phyloP scores from a whole-genome alignment of 2,329 filamentous ascomycete species.

The Botrytis squamosa region DNA sequence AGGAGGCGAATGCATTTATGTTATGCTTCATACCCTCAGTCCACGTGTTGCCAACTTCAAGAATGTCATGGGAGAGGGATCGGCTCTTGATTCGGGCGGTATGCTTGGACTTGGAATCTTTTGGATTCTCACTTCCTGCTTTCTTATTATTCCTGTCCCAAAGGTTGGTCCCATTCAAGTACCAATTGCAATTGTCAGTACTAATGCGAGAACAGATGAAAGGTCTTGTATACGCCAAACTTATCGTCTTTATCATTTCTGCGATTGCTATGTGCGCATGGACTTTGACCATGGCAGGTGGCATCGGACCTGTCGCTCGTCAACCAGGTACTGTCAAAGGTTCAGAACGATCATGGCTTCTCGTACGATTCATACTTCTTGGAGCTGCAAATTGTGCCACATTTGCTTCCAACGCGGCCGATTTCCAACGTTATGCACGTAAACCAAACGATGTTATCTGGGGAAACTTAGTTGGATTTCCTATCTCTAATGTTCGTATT shows the following conservation, averaged over 20 bases:
- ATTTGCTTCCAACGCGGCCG: slow-evolving; percentile 44
- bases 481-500: slow-evolving; percentile 38
- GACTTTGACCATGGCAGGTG: slow-evolving; percentile 41
- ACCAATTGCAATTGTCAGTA: slow-evolving; percentile 23
- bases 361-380: slow-evolving; percentile 42
- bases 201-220: slow-evolving; percentile 35
- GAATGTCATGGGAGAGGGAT: slow-evolving; percentile 43
- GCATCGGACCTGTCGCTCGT: slow-evolving; percentile 34
- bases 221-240: slow-evolving; percentile 40
- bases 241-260: slow-evolving; percentile 42
- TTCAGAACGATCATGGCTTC: slow-evolving; percentile 41
- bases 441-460: slow-evolving; percentile 44
- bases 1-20: slow-evolving; percentile 41
- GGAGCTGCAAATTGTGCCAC: slow-evolving; percentile 41
- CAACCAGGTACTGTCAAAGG: slow-evolving; percentile 40
- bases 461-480: slow-evolving; percentile 45
- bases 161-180: slow-evolving; percentile 30
- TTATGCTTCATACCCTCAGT: slow-evolving; percentile 46
- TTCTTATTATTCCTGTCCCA: slow-evolving; percentile 42
- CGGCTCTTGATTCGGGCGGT: slow-evolving; percentile 43
- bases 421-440: slow-evolving; percentile 46
- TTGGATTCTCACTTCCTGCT: slow-evolving; percentile 44
- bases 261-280: slow-evolving; percentile 44
- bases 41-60: slow-evolving; percentile 43
- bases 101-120: slow-evolving; percentile 47